Conservation (phyloP, 2,329 filamentous ascomycete genomes). For the Alternaria panax region DNA sequence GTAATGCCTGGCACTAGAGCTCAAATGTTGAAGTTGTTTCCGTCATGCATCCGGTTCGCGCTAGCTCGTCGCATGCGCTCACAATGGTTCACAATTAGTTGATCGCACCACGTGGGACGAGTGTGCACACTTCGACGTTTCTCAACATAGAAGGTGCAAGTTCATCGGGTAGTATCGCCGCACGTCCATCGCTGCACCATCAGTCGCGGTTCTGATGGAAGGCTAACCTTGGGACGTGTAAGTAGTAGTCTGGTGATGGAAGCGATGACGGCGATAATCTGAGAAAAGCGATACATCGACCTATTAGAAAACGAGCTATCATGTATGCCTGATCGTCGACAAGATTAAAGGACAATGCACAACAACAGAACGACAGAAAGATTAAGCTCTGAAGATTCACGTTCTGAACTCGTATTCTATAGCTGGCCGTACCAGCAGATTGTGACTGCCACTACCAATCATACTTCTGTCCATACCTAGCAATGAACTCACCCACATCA, state of each 20-base stretch:
- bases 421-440: background rate
- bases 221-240: background rate
- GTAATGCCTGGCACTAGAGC: slow-evolving; percentile 15
- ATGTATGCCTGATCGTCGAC: background rate
- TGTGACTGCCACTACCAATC: slow-evolving; percentile 22
- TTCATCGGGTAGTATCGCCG: background rate
- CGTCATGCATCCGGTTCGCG: background rate
- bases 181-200: background rate
- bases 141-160: slow-evolving; percentile 1
- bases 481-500: slow-evolving; percentile 37
- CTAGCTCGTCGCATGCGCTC: slow-evolving; percentile 22
- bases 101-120: background rate
- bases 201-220: background rate
- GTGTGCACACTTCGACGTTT: background rate
- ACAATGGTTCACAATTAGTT: slow-evolving; percentile 18
- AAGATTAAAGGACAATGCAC: background rate
- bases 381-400: background rate
- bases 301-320: background rate
- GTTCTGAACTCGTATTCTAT: background rate
- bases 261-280: background rate
- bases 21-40: slow-evolving; percentile 9
- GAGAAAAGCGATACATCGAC: background rate
- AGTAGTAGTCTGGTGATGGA: background rate
- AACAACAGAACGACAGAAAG: background rate
- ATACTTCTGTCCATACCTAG: slow-evolving; percentile 26